phyloP scores from a whole-genome alignment of 2,329 filamentous ascomycete genomes.

The Pseudogymnoascus sp. region DNA sequence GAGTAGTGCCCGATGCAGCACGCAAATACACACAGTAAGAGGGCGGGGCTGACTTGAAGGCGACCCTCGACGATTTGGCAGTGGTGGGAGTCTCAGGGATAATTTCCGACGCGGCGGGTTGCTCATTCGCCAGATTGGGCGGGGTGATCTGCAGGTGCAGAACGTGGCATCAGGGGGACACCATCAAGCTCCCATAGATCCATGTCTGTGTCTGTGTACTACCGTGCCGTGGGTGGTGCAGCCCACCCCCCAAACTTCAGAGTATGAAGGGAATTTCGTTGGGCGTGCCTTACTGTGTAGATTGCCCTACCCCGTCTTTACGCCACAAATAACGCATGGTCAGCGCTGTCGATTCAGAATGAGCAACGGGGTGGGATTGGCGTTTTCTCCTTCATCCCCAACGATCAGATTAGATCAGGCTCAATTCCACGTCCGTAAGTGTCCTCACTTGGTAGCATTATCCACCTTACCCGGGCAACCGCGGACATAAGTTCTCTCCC shows the following conservation, averaged over 20 bases:
- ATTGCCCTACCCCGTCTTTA: background rate
- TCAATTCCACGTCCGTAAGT: background rate
- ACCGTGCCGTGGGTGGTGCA: background rate
- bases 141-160: conserved; percentile 6
- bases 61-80: background rate
- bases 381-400: background rate
- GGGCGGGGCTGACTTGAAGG: background rate
- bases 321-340: background rate
- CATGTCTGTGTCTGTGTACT: background rate
- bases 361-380: background rate
- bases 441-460: background rate
- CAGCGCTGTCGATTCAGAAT: background rate
- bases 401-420: background rate
- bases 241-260: background rate
- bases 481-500: background rate
- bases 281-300: background rate
- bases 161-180: conserved; percentile 6
- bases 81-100: background rate
- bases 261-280: background rate
- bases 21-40: background rate
- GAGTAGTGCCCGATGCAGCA: background rate
- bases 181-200: background rate
- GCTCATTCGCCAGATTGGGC: background rate
- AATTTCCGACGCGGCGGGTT: conserved; percentile 6
- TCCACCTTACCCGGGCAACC: background rate